phyloP scores from a whole-genome alignment of 176 grass and related monocot genomes.

The Metroxylon sagu region DNA sequence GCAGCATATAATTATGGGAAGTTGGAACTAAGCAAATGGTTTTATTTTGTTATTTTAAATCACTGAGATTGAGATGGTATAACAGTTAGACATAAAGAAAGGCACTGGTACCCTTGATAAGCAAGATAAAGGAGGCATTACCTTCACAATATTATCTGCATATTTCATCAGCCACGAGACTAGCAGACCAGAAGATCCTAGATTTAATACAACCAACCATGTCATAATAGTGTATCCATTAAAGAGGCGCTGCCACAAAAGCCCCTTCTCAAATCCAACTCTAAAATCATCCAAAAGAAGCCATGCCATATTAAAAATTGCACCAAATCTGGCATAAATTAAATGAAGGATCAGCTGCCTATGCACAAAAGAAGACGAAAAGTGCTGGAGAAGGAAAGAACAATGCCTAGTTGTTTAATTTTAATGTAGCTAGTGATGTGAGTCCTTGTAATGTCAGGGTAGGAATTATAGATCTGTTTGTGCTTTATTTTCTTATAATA shows the following conservation, averaged over 20 bases:
- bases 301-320: constrained; percentile 85
- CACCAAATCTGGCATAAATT: constrained; percentile 60
- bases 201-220: constrained; percentile 93
- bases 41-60: too few species aligned
- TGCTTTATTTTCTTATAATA: too few species aligned
- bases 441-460: too few species aligned
- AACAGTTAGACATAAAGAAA: too few species aligned
- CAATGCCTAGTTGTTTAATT: too few species aligned
- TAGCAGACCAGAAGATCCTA: constrained; percentile 83
- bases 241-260: constrained; percentile 78
- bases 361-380: too few species aligned
- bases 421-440: too few species aligned
- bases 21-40: too few species aligned
- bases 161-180: constrained; percentile 99
- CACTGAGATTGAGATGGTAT: too few species aligned
- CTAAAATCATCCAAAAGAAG: constrained; percentile 73
- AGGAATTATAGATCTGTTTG: too few species aligned
- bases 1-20: too few species aligned
- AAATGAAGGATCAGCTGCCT: background rate
- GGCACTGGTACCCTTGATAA: background rate
- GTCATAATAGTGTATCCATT: constrained; percentile 81
- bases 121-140: constrained; percentile 16
- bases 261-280: constrained; percentile 76
- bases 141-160: constrained; percentile 98
- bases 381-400: too few species aligned